Evolutionary conservation across 345 rosid species (phyloP).

Genomic region (Eucalyptus coolabah): DNA sequence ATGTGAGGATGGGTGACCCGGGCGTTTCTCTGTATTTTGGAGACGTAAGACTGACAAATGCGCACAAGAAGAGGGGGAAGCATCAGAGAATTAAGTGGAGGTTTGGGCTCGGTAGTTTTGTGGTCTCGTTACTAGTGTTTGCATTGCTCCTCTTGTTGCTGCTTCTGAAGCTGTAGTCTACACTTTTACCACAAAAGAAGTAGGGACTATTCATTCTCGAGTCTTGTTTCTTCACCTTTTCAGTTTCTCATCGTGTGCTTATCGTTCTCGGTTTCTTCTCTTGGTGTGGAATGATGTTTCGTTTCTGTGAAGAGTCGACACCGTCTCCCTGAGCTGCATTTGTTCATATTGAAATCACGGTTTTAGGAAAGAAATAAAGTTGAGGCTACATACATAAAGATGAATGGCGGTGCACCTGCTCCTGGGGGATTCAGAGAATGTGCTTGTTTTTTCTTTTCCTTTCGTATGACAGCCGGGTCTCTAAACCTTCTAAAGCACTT

Average conservation of each 20-base stretch:
- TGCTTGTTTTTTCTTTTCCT: neutral
- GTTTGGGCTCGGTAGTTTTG: neutral
- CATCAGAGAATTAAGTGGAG: neutral
- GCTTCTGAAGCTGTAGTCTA: neutral
- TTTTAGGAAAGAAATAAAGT: neutral
- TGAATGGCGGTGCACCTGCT: neutral
- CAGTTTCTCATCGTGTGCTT: neutral
- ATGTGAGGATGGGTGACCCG: constrained; percentile 21
- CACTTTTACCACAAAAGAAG: neutral
- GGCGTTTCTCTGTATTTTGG: constrained; percentile 9
- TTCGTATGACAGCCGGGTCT: neutral
- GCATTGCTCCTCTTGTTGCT: neutral
- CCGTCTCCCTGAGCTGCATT: neutral
- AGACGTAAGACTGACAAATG: neutral
- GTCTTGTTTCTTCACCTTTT: neutral
- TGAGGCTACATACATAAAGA: neutral
- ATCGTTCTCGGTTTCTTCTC: neutral
- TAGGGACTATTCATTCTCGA: neutral
- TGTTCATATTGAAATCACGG: neutral
- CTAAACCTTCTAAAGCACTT: neutral
- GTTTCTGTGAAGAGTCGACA: neutral
- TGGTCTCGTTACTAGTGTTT: neutral
- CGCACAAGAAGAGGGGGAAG: neutral
- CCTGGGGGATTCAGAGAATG: neutral
- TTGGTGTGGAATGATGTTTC: neutral